Conservation (phyloP, 768 basidiomycete genomes). For the Pleurotus giganteus region DNA sequence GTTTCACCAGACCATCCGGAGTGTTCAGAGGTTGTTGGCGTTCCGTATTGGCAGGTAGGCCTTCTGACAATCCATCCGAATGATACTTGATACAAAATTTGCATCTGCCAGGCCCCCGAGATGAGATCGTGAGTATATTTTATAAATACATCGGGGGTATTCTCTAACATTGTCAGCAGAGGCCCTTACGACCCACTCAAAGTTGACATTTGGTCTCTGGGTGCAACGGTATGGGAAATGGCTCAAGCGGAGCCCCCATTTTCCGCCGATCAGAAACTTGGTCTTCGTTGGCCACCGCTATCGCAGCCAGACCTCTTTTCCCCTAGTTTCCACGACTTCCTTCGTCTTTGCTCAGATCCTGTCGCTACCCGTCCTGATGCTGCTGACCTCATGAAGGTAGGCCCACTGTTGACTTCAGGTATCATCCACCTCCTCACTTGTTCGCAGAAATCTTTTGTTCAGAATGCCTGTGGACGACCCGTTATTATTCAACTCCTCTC, state of each 20-base stretch:
- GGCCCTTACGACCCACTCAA: constrained; percentile 72
- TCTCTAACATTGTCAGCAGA: constrained; percentile 29
- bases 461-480: constrained; percentile 63
- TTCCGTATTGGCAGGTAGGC: constrained; percentile 76
- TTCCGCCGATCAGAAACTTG: constrained; percentile 52
- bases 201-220: constrained; percentile 80
- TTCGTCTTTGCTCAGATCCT: constrained; percentile 64
- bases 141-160: not conserved
- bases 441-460: constrained; percentile 58
- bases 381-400: constrained; percentile 55
- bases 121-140: constrained; percentile 55
- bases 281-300: constrained; percentile 65
- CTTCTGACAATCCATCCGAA: not conserved
- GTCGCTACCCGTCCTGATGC: constrained; percentile 54
- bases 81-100: constrained; percentile 14
- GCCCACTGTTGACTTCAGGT: constrained; percentile 18
- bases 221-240: constrained; percentile 83
- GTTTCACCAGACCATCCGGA: constrained; percentile 50
- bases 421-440: not conserved
- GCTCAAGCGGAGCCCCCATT: constrained; percentile 77
- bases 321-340: constrained; percentile 70
- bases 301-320: constrained; percentile 59
- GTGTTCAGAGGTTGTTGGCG: constrained; percentile 61
- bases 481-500: constrained; percentile 67
- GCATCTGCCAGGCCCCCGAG: constrained; percentile 59